Base-by-base conservation (phyloP, 331 rosid species). In the Malus hybrid region DNA sequence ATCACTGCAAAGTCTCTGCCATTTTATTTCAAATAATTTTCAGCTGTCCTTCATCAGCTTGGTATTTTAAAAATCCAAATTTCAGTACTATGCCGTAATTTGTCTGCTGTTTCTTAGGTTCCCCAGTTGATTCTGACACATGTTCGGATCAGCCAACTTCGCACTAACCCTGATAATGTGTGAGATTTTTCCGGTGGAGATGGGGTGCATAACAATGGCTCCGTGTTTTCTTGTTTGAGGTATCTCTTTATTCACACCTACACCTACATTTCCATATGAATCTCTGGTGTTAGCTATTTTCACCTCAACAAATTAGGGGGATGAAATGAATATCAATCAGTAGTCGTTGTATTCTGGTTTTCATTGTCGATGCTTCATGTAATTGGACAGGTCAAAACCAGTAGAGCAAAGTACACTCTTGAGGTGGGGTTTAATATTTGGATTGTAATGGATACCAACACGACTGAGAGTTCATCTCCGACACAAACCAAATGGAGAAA, bases 401-500 rank as follows among this genome's bases (percentile, higher is more conserved):
- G 61, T 4, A 22, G 76, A 6, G 39, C 57, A 39, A 60, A 16
- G 11, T 7, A 18, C 28, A n/a, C n/a, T 36, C 63, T 28, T 72
- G 29, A 22, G 36, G 42, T n/a, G 24, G 19, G 13, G 18, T 58
- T 72, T 58, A 1, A 22, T 50, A 68, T 66, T 68, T 70, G 16
- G 50, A 52, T 74, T 66, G 56, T 20, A 71, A 84, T 79, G 78
- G 78, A 74, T 83, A 50, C 68, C 52, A 42, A 66, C 62, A 48
- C 22, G 7, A 28, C 39, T 53, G 83, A 71, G 48, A 67, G 68
- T 76, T 83, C 77, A 7, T 78, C 84, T n/a, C 78, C 80, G 4
- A 68, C 78, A 48, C 81, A 26, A 39, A 63, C 81, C 36, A 88
- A 72, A 80, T 92, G 97, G 96, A 83, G 88, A 81, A 92, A 92